Conservation (phyloP, 1,284 basidiomycete genomes). For the Malassezia caprae region DNA sequence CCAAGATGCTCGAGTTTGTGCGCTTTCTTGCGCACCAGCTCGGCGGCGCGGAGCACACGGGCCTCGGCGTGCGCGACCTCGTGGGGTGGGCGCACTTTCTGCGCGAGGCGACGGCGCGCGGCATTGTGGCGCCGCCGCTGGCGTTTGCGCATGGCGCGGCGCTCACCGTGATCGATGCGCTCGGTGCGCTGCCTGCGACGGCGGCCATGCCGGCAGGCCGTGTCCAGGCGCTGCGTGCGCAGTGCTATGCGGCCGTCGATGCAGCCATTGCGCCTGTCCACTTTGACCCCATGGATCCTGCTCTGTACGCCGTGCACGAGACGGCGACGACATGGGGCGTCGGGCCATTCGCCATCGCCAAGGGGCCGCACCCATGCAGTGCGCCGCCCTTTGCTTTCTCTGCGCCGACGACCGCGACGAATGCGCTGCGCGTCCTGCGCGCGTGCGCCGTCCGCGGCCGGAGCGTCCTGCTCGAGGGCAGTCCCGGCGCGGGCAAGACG, state of each 20-base stretch:
- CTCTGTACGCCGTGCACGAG: slow-evolving; percentile 50
- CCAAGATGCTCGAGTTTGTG: slow-evolving; percentile 65
- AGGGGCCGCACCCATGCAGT: slow-evolving; percentile 51
- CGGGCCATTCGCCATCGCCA: slow-evolving; percentile 65
- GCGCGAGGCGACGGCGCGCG: slow-evolving; percentile 55
- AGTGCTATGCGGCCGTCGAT: slow-evolving; percentile 24
- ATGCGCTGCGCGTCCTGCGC: slow-evolving; percentile 78
- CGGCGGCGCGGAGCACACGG: slow-evolving; percentile 56
- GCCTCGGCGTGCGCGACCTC: slow-evolving; percentile 65
- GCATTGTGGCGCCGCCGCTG: slow-evolving; percentile 22
- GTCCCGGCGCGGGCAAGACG: slow-evolving; percentile 98
- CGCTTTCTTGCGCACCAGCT: slow-evolving; percentile 66
- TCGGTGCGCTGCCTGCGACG: slow-evolving; percentile 45
- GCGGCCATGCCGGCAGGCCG: slow-evolving; percentile 51
- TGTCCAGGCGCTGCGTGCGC: slow-evolving; percentile 63
- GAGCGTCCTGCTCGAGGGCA: slow-evolving; percentile 89
- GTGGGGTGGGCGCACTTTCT: slow-evolving; percentile 85
- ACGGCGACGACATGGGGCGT: slow-evolving; percentile 54
- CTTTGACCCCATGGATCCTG: slow-evolving; percentile 28
- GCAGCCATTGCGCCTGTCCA: slow-evolving; percentile 48
- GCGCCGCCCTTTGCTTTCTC: slow-evolving; percentile 3
- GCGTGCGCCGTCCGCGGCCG: slow-evolving; percentile 75
- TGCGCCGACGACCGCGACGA: slow-evolving; percentile 78
- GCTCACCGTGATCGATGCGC: slow-evolving; percentile 49
- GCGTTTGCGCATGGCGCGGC: slow-evolving; percentile 50